A percentile compares a stretch with the other conserved stretches of the same genome.
Conservation (phyloP, 1,284 basidiomycete genomes). For the Golubevia pallescens region DNA sequence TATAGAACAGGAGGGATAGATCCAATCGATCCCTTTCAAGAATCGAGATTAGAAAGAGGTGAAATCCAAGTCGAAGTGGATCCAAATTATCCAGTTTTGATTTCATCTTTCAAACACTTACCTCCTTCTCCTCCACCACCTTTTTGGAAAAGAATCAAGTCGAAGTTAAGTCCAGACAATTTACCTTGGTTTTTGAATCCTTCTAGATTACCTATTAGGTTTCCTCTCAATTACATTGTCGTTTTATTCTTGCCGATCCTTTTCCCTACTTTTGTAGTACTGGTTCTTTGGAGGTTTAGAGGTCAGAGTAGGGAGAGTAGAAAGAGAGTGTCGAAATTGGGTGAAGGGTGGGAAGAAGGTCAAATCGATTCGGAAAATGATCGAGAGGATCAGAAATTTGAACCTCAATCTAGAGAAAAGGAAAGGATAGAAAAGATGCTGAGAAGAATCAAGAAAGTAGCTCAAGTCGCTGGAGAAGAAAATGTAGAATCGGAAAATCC, state of each 20-base stretch:
- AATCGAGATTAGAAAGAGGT: neutral
- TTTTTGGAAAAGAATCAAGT: neutral
- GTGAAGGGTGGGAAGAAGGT: constrained; percentile 25
- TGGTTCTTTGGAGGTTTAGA: constrained; percentile 24
- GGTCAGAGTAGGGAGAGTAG: constrained; percentile 15
- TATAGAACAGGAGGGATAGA: constrained; percentile 35
- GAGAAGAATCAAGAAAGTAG: neutral
- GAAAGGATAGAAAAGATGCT: neutral
- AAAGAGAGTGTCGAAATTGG: constrained; percentile 20
- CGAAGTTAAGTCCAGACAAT: constrained; percentile 11
- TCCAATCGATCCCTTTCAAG: constrained; percentile 25
- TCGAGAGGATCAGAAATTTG: neutral
- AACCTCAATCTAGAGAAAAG: neutral
- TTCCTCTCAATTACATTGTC: constrained; percentile 41
- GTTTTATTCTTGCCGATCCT: constrained; percentile 26
- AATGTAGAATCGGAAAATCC: too few relatives aligned
- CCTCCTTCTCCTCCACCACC: neutral
- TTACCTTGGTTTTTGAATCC: constrained; percentile 43
- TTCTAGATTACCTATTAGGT: constrained; percentile 23
- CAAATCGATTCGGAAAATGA: too few relatives aligned
- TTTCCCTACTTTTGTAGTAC: constrained; percentile 28
- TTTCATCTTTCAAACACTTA: constrained; percentile 9
- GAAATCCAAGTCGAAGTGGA: constrained; percentile 13
- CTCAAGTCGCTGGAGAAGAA: neutral
- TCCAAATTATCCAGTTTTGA: constrained; percentile 11